phyloP scores from a whole-genome alignment of 2,329 filamentous ascomycete species.

The Fusarium sp. region DNA sequence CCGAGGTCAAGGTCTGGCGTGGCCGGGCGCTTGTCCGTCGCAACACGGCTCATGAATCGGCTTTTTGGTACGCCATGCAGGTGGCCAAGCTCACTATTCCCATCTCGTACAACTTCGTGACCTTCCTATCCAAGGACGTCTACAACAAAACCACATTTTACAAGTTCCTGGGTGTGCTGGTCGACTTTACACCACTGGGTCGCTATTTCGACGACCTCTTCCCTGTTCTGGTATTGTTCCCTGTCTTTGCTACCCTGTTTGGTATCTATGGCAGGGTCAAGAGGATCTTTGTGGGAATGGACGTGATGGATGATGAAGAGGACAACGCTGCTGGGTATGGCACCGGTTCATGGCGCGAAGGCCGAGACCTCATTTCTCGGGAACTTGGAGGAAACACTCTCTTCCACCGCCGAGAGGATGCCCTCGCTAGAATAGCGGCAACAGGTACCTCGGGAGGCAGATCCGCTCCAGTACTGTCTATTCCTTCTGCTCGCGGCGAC shows the following conservation, averaged over 20 bases:
- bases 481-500: conserved; percentile 55
- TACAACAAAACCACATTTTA: conserved; percentile 88
- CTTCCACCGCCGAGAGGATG: conserved; percentile 60
- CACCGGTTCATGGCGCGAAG: conserved; percentile 90
- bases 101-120: conserved; percentile 95
- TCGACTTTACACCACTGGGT: conserved; percentile 85
- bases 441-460: conserved; percentile 46
- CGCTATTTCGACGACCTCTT: conserved; percentile 89
- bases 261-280: conserved; percentile 88
- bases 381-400: conserved; percentile 77
- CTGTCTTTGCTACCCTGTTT: conserved; percentile 87
- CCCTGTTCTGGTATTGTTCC: conserved; percentile 87
- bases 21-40: conserved; percentile 89
- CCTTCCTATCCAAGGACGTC: conserved; percentile 80
- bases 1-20: conserved; percentile 97
- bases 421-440: conserved; percentile 49
- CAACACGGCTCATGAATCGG: conserved; percentile 92
- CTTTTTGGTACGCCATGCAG: conserved; percentile 95
- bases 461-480: conserved; percentile 60
- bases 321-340: conserved; percentile 75
- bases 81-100: conserved; percentile 94
- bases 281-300: conserved; percentile 80
- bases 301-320: conserved; percentile 80
- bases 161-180: conserved; percentile 82
- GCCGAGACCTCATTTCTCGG: conserved; percentile 87